Base-by-base conservation (phyloP, 345 rosid genomes). In the Syzygium jambos region DNA sequence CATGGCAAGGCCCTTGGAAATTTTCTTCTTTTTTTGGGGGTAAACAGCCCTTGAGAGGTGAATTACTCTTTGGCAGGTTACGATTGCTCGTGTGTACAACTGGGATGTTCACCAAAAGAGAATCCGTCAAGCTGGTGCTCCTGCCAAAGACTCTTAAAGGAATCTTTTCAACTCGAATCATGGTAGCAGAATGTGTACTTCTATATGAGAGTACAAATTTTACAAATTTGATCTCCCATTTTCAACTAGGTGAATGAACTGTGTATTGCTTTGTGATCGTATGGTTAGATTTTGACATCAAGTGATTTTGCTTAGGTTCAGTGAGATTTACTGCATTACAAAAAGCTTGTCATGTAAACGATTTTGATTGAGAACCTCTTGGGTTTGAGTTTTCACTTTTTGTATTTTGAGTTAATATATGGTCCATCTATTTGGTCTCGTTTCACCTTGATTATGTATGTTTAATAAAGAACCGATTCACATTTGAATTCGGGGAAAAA, bases 41-140 rank as follows among this genome's bases (percentile, higher is more conserved):
- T 17, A 56, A 56, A 56, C 61, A 56, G 15, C 29, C 54, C 54
- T 16, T 84, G 63, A 84, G 34, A n/a, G 51, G 17, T 56, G 56
- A 59, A 56, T 56, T 56, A 55, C 11, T 55, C 86, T n/a, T n/a
- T 85, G 59, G 41, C 93, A 98, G 99, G 98, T 98, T 52, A 98
- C 98, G 0, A 90, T 94, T 51, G 98, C 98, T 16, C 98, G 97
- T 54, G 93, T 96, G 84, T 96, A 97, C 89, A 97, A 95, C 88
- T 95, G 97, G 96, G 99, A 96, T 87, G 98, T 97, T 90, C 98
- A 95, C 88, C 98, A 97, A 91, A 95, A 96, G 77, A 94, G 98
- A 88, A 89, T 92, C 87, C 91, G 92, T 87, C 94, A 94, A 89
- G 92, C 91, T 87, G 84, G 89, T 27, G 89, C 90, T 56, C 86